Base-by-base conservation (phyloP, 371 early-diverging fungal genomes). In the Mortierella sp. region DNA sequence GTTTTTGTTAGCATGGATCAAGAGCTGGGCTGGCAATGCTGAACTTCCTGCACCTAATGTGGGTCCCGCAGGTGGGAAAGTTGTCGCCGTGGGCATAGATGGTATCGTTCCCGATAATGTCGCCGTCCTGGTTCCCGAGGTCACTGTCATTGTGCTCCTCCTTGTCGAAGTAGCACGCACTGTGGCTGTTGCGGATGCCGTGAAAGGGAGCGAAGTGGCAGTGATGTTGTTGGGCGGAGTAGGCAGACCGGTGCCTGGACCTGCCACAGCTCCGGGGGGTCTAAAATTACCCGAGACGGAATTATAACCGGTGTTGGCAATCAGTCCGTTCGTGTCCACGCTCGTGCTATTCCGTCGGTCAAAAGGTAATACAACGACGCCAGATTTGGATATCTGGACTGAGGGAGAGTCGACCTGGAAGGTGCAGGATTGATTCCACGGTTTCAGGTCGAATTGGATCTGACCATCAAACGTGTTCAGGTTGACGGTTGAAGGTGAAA, bases 381-480 rank as follows among this genome's bases (percentile, higher is more conserved):
- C 58, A 0, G 62, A 37, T n/a, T 58, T 72, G 23, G 62, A 52
- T 14, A 72, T n/a, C 23, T 66, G 66, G 19, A 72, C 56, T 4
- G 46, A 15, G 3, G 66, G 62, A 0, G 72, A 41, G 23, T 56
- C 50, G 24, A 57, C 58, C 26, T 57, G 65, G 39, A 72, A 72
- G 17, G 58, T 58, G 14, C 61, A 55, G 6, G 66, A 56, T 43
- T 72, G 72, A 19, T 72, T 72, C 72, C 72, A 72, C 11, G 70
- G 58, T 21, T 43, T 56, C 42, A 72, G 47, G 19, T 72, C 67
- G 37, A 72, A 26, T 23, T 52, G 59, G n/a, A 72, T 44, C 27
- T 72, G 44, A 11, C 72, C 72, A 31, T 72, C 67, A 26, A 72
- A 19, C 0, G 72, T 72, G 48, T 72, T 65, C 30, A 72, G n/a